Base-by-base conservation (phyloP, 257 asterid species). In the Fraxinus anomala region DNA sequence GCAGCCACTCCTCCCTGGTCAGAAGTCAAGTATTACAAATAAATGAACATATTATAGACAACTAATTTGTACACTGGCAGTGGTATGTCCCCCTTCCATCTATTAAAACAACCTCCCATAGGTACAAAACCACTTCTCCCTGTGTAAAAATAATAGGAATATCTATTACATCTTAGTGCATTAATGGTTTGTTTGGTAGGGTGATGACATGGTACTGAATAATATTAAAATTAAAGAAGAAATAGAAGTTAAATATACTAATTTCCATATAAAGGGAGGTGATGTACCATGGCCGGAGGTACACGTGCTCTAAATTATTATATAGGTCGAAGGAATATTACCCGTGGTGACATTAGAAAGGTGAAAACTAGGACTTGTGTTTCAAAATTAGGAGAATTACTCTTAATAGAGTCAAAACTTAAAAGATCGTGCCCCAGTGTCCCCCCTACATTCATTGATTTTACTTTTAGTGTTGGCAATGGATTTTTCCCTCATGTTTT, bases 1-100 rank as follows among this genome's bases (percentile, higher is more conserved):
- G 87, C 94, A 56, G 93, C 93, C 72, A 87, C 92, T 34, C 91
- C 97, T 71, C 99, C 99, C 99, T 96, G 92, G 66, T 80, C 67
- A 67, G 73, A 77, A 75, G 67, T 39, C 74, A 72, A 66, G 42
- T 49, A 69, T 76, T 73, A 76, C 70, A 70, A 39, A 28, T 65
- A 42, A 51, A 6, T 11, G 5, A 63, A 63, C 4, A n/a, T 5
- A 56, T n/a, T 19, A 56, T 56, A 56, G 8, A 56, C 11, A 56
- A 56, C 66, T 19, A 7, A n/a, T 54, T 19, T 5, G 65, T 5
- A 19, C 24, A 7, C 65, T n/a, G 66, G 28, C 66, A 51, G 63
- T 19, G 24, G 21, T 19, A 56, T 54, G 65, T 1, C 65, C 1
- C 24, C 65, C 26, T 17, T 54, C 24, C 24, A 6, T 54, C n/a